Base-by-base conservation (phyloP, 306 rosid species). In the Vachellia collinsii region DNA sequence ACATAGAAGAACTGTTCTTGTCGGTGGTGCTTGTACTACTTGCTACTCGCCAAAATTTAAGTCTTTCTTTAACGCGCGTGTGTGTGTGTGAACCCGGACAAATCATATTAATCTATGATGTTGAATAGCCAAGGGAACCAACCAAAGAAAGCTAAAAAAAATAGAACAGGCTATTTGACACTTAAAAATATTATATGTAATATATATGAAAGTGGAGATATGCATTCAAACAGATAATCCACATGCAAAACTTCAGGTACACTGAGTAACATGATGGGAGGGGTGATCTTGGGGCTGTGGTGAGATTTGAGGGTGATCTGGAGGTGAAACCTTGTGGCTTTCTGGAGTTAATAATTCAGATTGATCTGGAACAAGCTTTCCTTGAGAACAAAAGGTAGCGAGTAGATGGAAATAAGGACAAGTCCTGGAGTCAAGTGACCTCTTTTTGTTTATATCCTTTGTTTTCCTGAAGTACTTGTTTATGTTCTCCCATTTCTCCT, bases 401-500 rank as follows among this genome's bases (percentile, higher is more conserved):
- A 94, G 46, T 16, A 81, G 91, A 64, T 92, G 91, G 44, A 93
- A 94, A 76, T 94, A 94, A 48, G 99, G 97, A 82, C 99, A 93
- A 62, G 97, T 94, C 76, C 99, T 90, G 1, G 97, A 93, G 34
- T 94, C 95, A 42, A 87, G 74, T 3, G 97, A 87, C 83, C 98
- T 92, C 83, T 91, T 94, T 79, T 89, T 94, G 83, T 88, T 87
- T 11, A 79, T 82, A 81, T 94, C 88, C 70, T 88, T 94, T 10
- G 97, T 93, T 85, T 93, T 94, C 12, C 94, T 94, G 50, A 91
- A 93, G 85, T 94, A 94, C 90, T 94, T 94, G 81, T 94, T 94
- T 62, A 94, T 91, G 83, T 93, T 94, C 85, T 94, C 97, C 99
- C 99, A 94, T 51, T 94, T 94, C 76, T 94, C 98, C 63, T 94